phyloP scores from a whole-genome alignment of 139 green algal genomes.

The Limnomonas spitsbergensis region DNA sequence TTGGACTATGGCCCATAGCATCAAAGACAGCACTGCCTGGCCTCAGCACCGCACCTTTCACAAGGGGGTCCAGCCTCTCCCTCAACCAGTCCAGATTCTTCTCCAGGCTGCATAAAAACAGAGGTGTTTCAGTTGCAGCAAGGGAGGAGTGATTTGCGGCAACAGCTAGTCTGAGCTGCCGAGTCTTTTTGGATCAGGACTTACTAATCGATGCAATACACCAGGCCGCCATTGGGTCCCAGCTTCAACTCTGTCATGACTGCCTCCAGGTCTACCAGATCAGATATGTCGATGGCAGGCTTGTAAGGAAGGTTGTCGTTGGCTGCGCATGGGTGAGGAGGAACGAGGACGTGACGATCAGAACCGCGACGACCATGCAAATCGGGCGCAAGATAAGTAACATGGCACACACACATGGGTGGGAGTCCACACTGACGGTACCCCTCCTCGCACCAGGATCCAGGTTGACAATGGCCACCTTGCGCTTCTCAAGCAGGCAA shows the following conservation, averaged over 20 bases:
- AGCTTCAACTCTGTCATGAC: slow-evolving; percentile 61
- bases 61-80: slow-evolving; percentile 65
- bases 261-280: slow-evolving; percentile 63
- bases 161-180: no score
- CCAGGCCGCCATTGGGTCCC: slow-evolving; percentile 76
- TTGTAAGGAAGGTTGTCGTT: slow-evolving; percentile 80
- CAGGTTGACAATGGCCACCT: slow-evolving; percentile 76
- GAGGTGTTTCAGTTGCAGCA: no score
- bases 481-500: slow-evolving; percentile 45
- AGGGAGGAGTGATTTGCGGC: no score
- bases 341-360: not conserved
- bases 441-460: slow-evolving; percentile 51
- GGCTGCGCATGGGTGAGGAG: slow-evolving; percentile 28
- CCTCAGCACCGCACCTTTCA: slow-evolving; percentile 36
- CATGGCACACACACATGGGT: not conserved
- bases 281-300: slow-evolving; percentile 64
- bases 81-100: slow-evolving; percentile 86
- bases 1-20: no score
- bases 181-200: no score
- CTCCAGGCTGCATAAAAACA: slow-evolving; percentile 31
- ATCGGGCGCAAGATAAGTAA: not conserved
- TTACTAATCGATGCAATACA: slow-evolving; percentile 76
- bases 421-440: not conserved
- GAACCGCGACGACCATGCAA: not conserved
- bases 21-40: no score